Evolutionary conservation across 768 basidiomycete genomes (phyloP).

Genomic region (Suillus bovinus): DNA sequence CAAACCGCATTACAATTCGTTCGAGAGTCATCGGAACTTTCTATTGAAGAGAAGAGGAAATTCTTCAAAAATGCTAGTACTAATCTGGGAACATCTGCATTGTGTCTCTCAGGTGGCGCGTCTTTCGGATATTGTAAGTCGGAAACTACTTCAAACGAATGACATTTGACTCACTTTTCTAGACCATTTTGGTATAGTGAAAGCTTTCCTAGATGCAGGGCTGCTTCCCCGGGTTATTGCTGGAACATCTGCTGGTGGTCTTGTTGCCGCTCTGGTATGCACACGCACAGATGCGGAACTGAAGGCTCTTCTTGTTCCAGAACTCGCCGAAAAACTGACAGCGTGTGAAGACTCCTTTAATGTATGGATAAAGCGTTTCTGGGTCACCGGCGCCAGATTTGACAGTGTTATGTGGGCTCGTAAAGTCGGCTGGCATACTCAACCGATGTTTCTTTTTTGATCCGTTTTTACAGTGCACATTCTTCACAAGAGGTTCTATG

Average conservation of each 20-base stretch:
- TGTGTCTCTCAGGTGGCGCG: slow-evolving; percentile 96
- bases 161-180: slow-evolving; percentile 9
- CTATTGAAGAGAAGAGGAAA: slow-evolving; percentile 84
- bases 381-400: slow-evolving; percentile 92
- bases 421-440: slow-evolving; percentile 54
- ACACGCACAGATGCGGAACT: slow-evolving; percentile 90
- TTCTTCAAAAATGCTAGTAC: slow-evolving; percentile 91
- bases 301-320: slow-evolving; percentile 71
- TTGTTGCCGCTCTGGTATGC: slow-evolving; percentile 75
- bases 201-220: slow-evolving; percentile 85
- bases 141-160: background rate
- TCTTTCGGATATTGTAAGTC: slow-evolving; percentile 90
- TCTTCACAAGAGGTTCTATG: slow-evolving; percentile 91
- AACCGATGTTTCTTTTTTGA: background rate
- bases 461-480: slow-evolving; percentile 56
- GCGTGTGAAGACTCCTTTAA: slow-evolving; percentile 77
- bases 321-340: slow-evolving; percentile 79
- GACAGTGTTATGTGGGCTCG: slow-evolving; percentile 87
- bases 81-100: slow-evolving; percentile 87
- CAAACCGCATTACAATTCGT: slow-evolving; percentile 75
- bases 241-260: slow-evolving; percentile 91
- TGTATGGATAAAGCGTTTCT: slow-evolving; percentile 71
- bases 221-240: slow-evolving; percentile 91
- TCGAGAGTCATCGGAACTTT: slow-evolving; percentile 68
- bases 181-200: slow-evolving; percentile 91